Evolutionary conservation across 2,329 filamentous ascomycete species (phyloP).

Genomic region (Endothia cerciana): DNA sequence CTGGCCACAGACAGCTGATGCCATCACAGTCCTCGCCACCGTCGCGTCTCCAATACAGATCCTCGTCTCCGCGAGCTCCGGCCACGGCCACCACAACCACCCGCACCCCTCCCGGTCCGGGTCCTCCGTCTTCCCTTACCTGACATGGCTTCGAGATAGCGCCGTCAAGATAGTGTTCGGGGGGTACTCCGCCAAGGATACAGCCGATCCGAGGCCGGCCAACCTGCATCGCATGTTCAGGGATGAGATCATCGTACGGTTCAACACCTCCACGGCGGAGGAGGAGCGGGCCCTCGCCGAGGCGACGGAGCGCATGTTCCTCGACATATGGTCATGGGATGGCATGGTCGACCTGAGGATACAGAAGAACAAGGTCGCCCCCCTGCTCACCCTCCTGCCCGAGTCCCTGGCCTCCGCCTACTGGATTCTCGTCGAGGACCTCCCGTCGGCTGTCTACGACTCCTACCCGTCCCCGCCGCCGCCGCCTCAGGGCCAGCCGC

Average conservation of each 20-base stretch:
- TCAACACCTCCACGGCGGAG: slow-evolving; percentile 71
- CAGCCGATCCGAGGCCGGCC: slow-evolving; percentile 31
- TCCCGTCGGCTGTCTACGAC: slow-evolving; percentile 76
- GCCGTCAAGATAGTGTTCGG: slow-evolving; percentile 56
- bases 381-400: slow-evolving; percentile 79
- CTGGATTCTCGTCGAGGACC: slow-evolving; percentile 76
- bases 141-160: slow-evolving; percentile 55
- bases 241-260: slow-evolving; percentile 85
- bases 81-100: slow-evolving; percentile 29
- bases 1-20: background rate
- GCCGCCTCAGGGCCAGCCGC: slow-evolving; percentile 29
- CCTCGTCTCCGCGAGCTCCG: slow-evolving; percentile 17
- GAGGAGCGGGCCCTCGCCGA: slow-evolving; percentile 74
- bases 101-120: slow-evolving; percentile 19
- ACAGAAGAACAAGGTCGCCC: slow-evolving; percentile 74
- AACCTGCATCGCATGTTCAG: slow-evolving; percentile 57
- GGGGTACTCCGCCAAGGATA: slow-evolving; percentile 41
- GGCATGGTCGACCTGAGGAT: slow-evolving; percentile 85
- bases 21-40: slow-evolving; percentile 15
- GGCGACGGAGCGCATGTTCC: slow-evolving; percentile 73
- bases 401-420: slow-evolving; percentile 72
- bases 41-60: slow-evolving; percentile 9
- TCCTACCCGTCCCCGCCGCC: slow-evolving; percentile 64
- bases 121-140: slow-evolving; percentile 47
- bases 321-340: slow-evolving; percentile 80